Percentiles rank a stretch among this genome's conserved stretches.
phyloP scores from a whole-genome alignment of 352 stramenopile species.

The Phytophthora pseudosyringae region DNA sequence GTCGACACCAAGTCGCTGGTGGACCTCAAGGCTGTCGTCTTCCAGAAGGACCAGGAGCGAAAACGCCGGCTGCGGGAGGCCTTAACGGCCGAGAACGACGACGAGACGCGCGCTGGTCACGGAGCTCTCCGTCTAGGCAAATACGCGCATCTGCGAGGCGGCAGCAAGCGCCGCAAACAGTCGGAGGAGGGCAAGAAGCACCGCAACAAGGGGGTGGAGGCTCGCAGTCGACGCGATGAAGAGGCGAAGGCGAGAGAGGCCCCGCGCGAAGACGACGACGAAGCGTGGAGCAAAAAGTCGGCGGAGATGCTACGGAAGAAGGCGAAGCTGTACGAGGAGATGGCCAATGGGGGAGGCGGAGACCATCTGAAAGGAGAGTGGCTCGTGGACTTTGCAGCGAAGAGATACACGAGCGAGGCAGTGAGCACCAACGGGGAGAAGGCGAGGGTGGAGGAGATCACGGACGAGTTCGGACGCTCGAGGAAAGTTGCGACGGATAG shows the following conservation, averaged over 20 bases:
- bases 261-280: conserved; percentile 67
- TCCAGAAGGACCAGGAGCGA: conserved; percentile 83
- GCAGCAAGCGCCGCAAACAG: conserved; percentile 43
- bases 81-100: conserved; percentile 30
- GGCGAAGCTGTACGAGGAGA: conserved; percentile 77
- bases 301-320: conserved; percentile 71
- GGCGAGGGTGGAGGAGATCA: conserved; percentile 38
- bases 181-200: conserved; percentile 31
- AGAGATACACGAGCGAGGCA: conserved; percentile 27
- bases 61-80: conserved; percentile 59
- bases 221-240: conserved; percentile 59
- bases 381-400: conserved; percentile 77
- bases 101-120: neutral
- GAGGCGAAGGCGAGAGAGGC: conserved; percentile 48
- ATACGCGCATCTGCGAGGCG: conserved; percentile 54
- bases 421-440: neutral
- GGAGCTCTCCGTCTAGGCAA: conserved; percentile 35
- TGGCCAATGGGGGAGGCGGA: conserved; percentile 42
- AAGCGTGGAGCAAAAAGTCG: conserved; percentile 63
- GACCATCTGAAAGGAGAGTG: conserved; percentile 47
- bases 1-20: conserved; percentile 87
- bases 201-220: conserved; percentile 68
- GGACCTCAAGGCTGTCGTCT: conserved; percentile 85
- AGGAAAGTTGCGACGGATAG: conserved; percentile 49
- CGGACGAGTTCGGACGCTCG: conserved; percentile 66